These are phyloP conservation scores for Phytophthora hybrid DNA, from an alignment of 352 stramenopile species.

Conservation along the genomic window DNA sequence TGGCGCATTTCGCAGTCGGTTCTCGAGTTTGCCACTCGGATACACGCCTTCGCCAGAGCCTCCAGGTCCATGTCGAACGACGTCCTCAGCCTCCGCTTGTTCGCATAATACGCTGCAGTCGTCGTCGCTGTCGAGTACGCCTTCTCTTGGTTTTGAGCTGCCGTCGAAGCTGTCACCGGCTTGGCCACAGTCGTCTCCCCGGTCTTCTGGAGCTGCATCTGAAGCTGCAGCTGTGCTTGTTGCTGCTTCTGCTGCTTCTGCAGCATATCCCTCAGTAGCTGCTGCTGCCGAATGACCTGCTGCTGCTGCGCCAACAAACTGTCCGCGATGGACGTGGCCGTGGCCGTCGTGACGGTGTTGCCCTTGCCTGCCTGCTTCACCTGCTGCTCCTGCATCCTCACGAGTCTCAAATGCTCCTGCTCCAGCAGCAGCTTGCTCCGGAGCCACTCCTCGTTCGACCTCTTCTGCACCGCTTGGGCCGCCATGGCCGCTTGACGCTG, in stretches of 20 bases:
- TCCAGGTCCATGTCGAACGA: conserved; percentile 68
- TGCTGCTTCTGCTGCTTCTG: conserved; percentile 49
- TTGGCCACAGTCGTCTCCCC: conserved; percentile 8
- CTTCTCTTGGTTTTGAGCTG: conserved; percentile 3
- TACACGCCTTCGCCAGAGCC: conserved; percentile 59
- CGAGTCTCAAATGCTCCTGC: conserved; percentile 50
- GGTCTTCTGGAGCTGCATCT: conserved; percentile 35
- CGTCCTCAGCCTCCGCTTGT: conserved; percentile 55
- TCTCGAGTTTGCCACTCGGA: conserved; percentile 52
- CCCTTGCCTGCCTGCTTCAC: conserved; percentile 27
- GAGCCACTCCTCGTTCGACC: conserved; percentile 46
- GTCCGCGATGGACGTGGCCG: conserved; percentile 40
- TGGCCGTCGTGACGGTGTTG: conserved; percentile 25
- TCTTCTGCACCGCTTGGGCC: conserved; percentile 44
- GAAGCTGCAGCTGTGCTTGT: conserved; percentile 32
- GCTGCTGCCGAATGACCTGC: conserved; percentile 58
- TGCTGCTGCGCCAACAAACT: conserved; percentile 55
- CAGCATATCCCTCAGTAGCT: conserved; percentile 47
- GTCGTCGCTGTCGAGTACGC: conserved; percentile 8
- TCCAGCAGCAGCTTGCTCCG: conserved; percentile 56
- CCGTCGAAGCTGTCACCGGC: conserved; percentile 6
- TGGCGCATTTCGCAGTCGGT: conserved; percentile 64
- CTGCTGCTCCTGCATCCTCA: conserved; percentile 51
- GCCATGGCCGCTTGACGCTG: conserved; percentile 44
- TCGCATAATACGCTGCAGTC: conserved; percentile 18